Base-by-base conservation (phyloP, 306 rosid genomes). In the Pachyrhizus erosus region DNA sequence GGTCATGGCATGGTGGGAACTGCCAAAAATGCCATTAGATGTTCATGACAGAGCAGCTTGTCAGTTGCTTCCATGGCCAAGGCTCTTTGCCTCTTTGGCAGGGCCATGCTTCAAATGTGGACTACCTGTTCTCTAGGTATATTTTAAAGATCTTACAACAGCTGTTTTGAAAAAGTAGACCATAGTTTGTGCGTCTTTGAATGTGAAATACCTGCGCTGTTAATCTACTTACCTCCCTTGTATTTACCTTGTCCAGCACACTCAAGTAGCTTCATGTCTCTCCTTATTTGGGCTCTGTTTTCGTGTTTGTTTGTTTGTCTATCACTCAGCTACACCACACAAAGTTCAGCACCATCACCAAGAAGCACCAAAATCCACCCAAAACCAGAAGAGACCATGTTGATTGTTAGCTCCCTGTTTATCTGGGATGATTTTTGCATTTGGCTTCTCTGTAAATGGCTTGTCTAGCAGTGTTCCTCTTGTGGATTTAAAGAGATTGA, bases 401-500 rank as follows among this genome's bases (percentile, higher is more conserved):
- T 66, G 72, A 33, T 81, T 34, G 46, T 73, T 34, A 61, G 57
- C 27, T 73, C 40, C 34, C 15, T 73, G 31, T 48, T 61, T 34
- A 43, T 23, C 20, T 61, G 24, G 54, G 54, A 60, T 48, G 27
- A 33, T 74, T 72, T 48, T 54, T 52, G 13, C 34, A 31, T 52
- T 73, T 73, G 31, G 54, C 18, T 39, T 23, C 24, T 12, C 14
- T 75, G 37, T 39, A n/a, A 57, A 31, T 75, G 81, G 66, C 76
- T 68, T 66, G 21, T 60, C 48, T 70, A 37, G 43, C 29, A n/a
- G 80, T 84, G 29, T 72, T 61, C 75, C 69, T 62, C 13, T 49
- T 9, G 52, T 60, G 79, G 81, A 61, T 83, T 70, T n/a, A 46
- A 69, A 76, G 73, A 34, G 46, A 57, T 49, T 71, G 68, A 62